Evolutionary conservation across 2,329 filamentous ascomycete species (phyloP), one percentile per base, ranked within the genome.

Genomic region (Pseudogymnoascus sp.): DNA sequence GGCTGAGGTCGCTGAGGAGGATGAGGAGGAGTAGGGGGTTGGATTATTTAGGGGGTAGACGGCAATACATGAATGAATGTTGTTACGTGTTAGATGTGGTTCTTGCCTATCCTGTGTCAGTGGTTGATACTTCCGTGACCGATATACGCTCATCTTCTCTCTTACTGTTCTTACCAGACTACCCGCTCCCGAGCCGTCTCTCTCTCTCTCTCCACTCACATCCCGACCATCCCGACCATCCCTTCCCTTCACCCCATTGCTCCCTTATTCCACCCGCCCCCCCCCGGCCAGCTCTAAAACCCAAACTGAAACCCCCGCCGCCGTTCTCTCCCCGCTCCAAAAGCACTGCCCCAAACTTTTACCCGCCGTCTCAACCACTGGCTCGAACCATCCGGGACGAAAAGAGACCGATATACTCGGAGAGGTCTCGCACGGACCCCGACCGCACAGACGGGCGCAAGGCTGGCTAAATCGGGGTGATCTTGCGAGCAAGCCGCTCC

Each of bases 1-100:
- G 60, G 82, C 81, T 10, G 71, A 72, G 60, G 54, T 69, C 16
- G 70, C 71, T 23, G 71, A 73, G 60, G 71, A 73, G 64, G 68
- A 61, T 10, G 70, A 69, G 42, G 71, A 72, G 64, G 47, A 57
- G 29, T 57, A 57, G 11, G 11, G 29, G 51, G 29, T 21, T 14
- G 2, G 16, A 57, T 34, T 34, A 57, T 57, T 57, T 57, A 57
- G 47, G 47, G 47, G 29, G 1, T 57, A 57, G 51, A 57, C 11
- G 51, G 51, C 51, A 18, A 57, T 57, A 57, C 47, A 57, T 57
- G 47, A 57, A 57, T 57, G 47, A 57, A 57, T 57, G 51, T 57
- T 18, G 8, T 57, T 57, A 57, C 29, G 29, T 57, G 51, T 57
- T 57, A 57, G 51, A 21, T 57, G 51, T 34, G 29, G 26, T 57